A percentile compares a stretch with the other conserved stretches of the same genome.
Evolutionary conservation across 345 rosid genomes (phyloP).

Genomic region (Crucihimalaya himalaica): DNA sequence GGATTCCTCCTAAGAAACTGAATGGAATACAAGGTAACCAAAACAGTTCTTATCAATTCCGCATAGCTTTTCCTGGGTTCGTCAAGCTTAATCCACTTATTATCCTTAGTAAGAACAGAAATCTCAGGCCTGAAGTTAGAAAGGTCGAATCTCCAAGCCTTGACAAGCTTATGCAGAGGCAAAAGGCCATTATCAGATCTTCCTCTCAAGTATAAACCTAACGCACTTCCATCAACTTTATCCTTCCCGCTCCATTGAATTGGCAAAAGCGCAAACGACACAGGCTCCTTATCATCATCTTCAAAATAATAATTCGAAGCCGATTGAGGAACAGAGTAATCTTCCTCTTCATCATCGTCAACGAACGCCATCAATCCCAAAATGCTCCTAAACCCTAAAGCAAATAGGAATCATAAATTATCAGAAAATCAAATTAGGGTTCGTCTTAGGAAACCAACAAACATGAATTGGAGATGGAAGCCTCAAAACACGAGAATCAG

Average conservation of each 20-base stretch:
- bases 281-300: conserved; percentile 54
- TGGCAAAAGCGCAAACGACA: conserved; percentile 68
- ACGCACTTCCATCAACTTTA: conserved; percentile 25
- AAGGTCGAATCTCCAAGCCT: conserved; percentile 80
- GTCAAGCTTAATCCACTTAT: conserved; percentile 62
- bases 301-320: conserved; percentile 66
- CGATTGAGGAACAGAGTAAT: conserved; percentile 39
- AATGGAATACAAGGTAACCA: conserved; percentile 61
- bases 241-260: conserved; percentile 53
- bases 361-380: conserved; percentile 29
- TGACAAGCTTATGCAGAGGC: conserved; percentile 57
- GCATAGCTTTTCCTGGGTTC: conserved; percentile 80
- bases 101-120: conserved; percentile 64
- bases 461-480: neutral
- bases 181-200: conserved; percentile 58
- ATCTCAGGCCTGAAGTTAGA: conserved; percentile 52
- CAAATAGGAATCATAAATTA: neutral
- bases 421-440: conserved; percentile 24
- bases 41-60: conserved; percentile 52
- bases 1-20: conserved; percentile 60
- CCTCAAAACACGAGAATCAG: neutral
- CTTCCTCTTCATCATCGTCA: conserved; percentile 71
- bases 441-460: neutral
- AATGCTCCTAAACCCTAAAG: conserved; percentile 37
- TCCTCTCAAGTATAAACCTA: conserved; percentile 58